Base-by-base conservation (phyloP, 148 eudicot genomes). In the Camellia lanceoleosa region DNA sequence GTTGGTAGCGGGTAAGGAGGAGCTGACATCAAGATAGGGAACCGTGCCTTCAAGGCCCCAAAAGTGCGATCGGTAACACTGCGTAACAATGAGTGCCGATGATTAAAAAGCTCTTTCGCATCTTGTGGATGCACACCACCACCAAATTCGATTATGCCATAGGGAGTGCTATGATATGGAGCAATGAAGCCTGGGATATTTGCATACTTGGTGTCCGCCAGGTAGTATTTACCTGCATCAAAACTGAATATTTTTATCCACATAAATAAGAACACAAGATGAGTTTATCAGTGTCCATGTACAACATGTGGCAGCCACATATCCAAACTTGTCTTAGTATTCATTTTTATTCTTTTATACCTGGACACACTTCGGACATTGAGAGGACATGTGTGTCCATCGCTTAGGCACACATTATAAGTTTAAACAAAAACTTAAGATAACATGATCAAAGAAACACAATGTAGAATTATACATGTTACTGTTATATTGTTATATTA, bases 141-240 rank as follows among this genome's bases (percentile, higher is more conserved):
- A 56, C 68, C 58, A 60, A 30, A 77, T 71, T 78, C 84, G 18
- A 66, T 20, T 60, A 49, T 58, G 65, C 74, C 80, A 49, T 81
- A 85, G n/a, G 82, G 69, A 56, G 66, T 77, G 14, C 67, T 79
- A 52, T 61, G 64, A 79, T 85, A 87, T 5, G 87, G 89, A 78
- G 89, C 87, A 59, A 87, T 44, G 68, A 87, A 87, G 9, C 89
- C 87, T 13, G 87, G 86, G 63, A 85, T 76, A 76, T 87, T 87
- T 49, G 87, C 79, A 75, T 85, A 87, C 67, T 81, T 81, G 44
- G 68, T 55, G 64, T 87, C 87, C 70, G 83, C 87, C 55, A 87
- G 74, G 82, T 85, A 85, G 63, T 78, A 85, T 85, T 83, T 87
- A 49, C 89, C 89, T 87, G 79, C 75, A 76, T 49, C 68, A 60